A percentile compares a stretch with the other conserved stretches of the same genome.
phyloP scores from a whole-genome alignment of 139 green algal genomes.

The Zygnema cylindricum region DNA sequence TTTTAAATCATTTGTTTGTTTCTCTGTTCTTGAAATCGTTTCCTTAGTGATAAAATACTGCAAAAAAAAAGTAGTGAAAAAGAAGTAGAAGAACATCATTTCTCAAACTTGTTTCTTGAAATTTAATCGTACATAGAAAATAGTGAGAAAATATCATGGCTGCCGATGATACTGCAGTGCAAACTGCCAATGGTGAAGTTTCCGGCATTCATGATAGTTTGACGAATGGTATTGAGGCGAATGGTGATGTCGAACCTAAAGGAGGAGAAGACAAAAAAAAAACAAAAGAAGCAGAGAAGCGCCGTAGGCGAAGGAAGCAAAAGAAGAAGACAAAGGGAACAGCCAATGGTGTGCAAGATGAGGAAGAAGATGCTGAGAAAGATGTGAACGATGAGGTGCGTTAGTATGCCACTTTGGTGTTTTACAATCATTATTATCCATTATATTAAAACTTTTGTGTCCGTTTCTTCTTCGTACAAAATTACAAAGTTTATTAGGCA shows the following conservation, averaged over 20 bases:
- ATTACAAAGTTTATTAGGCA: neutral
- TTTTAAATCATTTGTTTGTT: no score
- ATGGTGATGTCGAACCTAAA: neutral
- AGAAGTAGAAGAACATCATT: no score
- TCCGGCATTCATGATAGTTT: neutral
- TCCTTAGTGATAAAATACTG: no score
- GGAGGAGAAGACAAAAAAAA: neutral
- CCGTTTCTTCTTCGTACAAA: neutral
- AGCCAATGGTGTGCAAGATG: neutral
- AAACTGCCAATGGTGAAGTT: neutral
- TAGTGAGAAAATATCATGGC: neutral
- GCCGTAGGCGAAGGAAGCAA: constrained; percentile 26
- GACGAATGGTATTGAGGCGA: neutral
- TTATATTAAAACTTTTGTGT: neutral
- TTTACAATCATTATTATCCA: neutral
- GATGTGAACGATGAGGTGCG: neutral
- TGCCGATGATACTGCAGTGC: neutral
- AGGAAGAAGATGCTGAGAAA: constrained; percentile 18
- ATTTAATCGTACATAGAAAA: neutral
- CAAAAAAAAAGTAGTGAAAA: no score
- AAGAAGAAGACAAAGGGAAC: neutral
- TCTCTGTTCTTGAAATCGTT: no score
- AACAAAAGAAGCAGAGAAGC: constrained; percentile 22
- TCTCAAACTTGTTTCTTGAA: no score
- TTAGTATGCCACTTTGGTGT: neutral